Base-by-base conservation (phyloP, 305 asterid genomes). In the Fraxinus platypoda region DNA sequence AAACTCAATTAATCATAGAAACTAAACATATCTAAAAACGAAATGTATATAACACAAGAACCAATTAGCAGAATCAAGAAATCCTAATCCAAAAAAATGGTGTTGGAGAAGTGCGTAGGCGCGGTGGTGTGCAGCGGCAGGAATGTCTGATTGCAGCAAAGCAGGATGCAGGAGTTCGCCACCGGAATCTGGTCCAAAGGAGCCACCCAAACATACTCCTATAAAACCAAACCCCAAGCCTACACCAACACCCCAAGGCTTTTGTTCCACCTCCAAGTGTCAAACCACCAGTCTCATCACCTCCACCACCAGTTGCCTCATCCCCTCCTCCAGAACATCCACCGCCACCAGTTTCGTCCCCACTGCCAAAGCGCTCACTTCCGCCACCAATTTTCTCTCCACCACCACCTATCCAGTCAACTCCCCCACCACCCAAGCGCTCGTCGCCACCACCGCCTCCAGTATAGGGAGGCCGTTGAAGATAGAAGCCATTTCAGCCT, bases 101-200 rank as follows among this genome's bases (percentile, higher is more conserved):
- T n/a, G n/a, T n/a, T n/a, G n/a, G n/a, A n/a, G n/a, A n/a, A n/a
- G n/a, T n/a, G n/a, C n/a, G n/a, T n/a, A n/a, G n/a, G n/a, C n/a
- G n/a, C n/a, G n/a, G n/a, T n/a, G n/a, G n/a, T n/a, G n/a, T n/a
- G n/a, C n/a, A n/a, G n/a, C n/a, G n/a, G n/a, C n/a, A n/a, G n/a
- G n/a, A n/a, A n/a, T n/a, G n/a, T n/a, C n/a, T n/a, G 88, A 92
- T 82, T 93, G 97, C 70, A 74, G 68, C 5, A 82, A 82, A 17
- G 73, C 38, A 1, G 88, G 83, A 17, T 91, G 92, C 25, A 83
- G 93, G 33, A 31, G 43, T 6, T 21, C 89, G 1, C 1, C 26
- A 0, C 31, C 21, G 8, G 84, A 85, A 3, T 68, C 17, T 1
- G 84, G 88, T 21, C 91, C 90, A 8, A 80, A 77, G 77, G 76